Evolutionary conservation across 1,139 yeast genomes (phyloP), one percentile per base, ranked within the genome.

Genomic region (Geotrichum fermentans): DNA sequence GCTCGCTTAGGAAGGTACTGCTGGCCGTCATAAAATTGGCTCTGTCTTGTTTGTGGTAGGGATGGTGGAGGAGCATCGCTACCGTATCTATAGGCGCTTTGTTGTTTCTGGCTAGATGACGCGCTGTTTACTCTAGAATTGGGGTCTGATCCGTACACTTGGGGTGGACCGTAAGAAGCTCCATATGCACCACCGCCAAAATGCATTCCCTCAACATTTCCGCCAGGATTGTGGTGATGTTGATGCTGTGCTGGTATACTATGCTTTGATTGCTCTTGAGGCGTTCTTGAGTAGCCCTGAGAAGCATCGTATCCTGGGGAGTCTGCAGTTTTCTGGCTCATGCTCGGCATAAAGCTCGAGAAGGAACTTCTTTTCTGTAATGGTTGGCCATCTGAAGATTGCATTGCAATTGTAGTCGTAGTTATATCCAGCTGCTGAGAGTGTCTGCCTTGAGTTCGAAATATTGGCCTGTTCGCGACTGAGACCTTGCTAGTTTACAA

Each of bases 311-410:
- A 30, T 6, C 34, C 17, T 30, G 34, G 17, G n/a, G 34, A 30
- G 14, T 13, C 34, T 6, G 34, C 14, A 13, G 34, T 5, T 6
- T 33, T 24, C 28, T 24, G 28, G 28, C 10, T 24, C 28, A 10
- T 48, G 10, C 32, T 24, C 2, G 32, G 36, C 16, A 41, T 33
- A 28, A 44, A 45, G 21, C 41, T 47, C 13, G 51, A 47, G 28
- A 42, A 43, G n/a, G 51, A 47, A 13, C 40, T 32, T 8, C 47
- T 36, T 20, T 47, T 47, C 28, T 24, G 22, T 18, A 39, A 8
- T 14, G 21, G 45, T 26, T 16, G 20, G 34, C 24, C n/a, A 32
- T 40, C 39, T 20, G 42, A 17, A 14, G 26, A 11, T 29, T 39
- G 42, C 42, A 39, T 28, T 13, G 7, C 28, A 24, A 24, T n/a